These are phyloP conservation scores for Colletotrichum cuscutae DNA, from an alignment of 2,329 filamentous ascomycete species.

Conservation along the genomic window DNA sequence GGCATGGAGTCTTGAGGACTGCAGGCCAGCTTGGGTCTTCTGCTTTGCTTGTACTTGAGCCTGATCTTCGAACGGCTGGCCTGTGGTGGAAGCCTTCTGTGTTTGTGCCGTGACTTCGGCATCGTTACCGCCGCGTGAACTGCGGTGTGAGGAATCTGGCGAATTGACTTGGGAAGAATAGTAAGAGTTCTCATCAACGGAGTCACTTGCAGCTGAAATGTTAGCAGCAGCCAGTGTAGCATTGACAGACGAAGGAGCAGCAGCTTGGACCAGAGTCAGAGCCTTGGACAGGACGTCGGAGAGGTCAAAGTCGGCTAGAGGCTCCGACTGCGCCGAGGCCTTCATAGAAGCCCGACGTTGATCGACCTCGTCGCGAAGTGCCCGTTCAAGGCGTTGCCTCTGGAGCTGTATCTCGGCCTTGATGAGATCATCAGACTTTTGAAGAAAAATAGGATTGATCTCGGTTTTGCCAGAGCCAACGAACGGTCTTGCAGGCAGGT, in stretches of 20 bases:
- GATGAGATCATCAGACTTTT: slow-evolving; percentile 86
- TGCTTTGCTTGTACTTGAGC: slow-evolving; percentile 15
- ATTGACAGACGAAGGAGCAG: slow-evolving; percentile 68
- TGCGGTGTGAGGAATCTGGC: slow-evolving; percentile 60
- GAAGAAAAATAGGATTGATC: slow-evolving; percentile 84
- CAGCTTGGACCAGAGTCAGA: slow-evolving; percentile 76
- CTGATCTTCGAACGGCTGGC: slow-evolving; percentile 15
- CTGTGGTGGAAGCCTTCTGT: slow-evolving; percentile 33
- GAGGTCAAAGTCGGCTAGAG: slow-evolving; percentile 74
- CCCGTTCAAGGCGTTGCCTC: slow-evolving; percentile 82
- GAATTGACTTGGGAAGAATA: slow-evolving; percentile 96
- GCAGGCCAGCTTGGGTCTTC: slow-evolving; percentile 3
- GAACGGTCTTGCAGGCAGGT: slow-evolving; percentile 48
- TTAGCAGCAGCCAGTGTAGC: slow-evolving; percentile 60
- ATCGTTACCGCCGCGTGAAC: slow-evolving; percentile 59
- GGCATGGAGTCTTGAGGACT: slow-evolving; percentile 21
- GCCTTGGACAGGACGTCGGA: slow-evolving; percentile 79
- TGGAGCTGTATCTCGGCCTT: slow-evolving; percentile 84
- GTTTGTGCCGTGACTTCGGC: slow-evolving; percentile 47
- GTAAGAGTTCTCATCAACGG: slow-evolving; percentile 92
- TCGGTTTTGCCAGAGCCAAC: slow-evolving; percentile 67
- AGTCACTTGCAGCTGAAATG: slow-evolving; percentile 76
- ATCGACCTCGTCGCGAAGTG: slow-evolving; percentile 81
- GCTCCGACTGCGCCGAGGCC: slow-evolving; percentile 56
- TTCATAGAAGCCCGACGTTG: slow-evolving; percentile 61